phyloP scores from a whole-genome alignment of 75 land plant genomes.

The Picea sitchensis region DNA sequence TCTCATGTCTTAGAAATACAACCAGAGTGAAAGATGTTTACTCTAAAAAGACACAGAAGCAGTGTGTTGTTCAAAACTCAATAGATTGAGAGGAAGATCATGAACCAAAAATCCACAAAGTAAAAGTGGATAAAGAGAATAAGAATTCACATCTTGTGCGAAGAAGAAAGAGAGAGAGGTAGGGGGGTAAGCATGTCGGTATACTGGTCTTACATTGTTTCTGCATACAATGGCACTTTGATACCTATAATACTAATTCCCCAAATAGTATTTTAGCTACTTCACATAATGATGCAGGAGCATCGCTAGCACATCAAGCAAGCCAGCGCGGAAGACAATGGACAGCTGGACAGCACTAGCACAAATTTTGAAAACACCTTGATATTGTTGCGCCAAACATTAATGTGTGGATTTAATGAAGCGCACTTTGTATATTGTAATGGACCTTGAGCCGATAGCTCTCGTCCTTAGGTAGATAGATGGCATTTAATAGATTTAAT shows the following conservation, averaged over 20 bases:
- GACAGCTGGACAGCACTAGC: no score
- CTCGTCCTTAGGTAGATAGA: no score
- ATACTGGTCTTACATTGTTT: constrained; percentile 13
- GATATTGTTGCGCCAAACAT: no score
- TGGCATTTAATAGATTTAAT: no score
- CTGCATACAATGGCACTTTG: not conserved
- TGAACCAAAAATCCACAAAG: not conserved
- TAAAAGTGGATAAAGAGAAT: not conserved
- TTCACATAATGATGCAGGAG: not conserved
- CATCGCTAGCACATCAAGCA: no score
- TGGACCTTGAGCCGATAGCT: no score
- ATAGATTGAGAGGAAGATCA: not conserved
- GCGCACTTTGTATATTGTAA: no score
- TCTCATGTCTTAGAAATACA: not conserved
- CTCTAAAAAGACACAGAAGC: not conserved
- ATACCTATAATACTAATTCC: not conserved
- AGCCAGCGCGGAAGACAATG: no score
- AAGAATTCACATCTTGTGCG: constrained; percentile 16
- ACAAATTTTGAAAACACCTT: no score
- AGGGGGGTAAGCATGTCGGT: constrained; percentile 3
- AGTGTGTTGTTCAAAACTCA: not conserved
- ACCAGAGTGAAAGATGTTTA: not conserved
- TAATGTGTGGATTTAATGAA: no score
- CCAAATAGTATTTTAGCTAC: constrained; percentile 5
- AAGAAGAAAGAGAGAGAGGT: constrained; percentile 27